Conservation (phyloP, 257 asterid genomes). For the Fraxinus excelsior region DNA sequence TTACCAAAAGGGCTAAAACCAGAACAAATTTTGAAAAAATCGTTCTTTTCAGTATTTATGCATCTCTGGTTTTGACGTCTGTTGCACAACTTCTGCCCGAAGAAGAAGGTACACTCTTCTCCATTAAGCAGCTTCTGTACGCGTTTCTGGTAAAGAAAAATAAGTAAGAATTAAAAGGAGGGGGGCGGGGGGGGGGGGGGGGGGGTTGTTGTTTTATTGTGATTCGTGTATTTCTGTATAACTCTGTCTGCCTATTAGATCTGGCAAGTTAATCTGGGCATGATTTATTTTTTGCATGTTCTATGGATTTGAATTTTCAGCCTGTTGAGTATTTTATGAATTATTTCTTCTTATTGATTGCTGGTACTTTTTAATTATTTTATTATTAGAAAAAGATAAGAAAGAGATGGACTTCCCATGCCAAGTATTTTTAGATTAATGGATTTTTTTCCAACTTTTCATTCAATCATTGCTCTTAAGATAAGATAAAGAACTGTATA, state of each 20-base stretch:
- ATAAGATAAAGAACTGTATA: background rate
- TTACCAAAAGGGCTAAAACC: background rate
- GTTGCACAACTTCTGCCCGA: conserved; percentile 56
- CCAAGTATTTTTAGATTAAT: background rate
- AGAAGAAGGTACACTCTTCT: conserved; percentile 42
- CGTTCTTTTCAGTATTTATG: conserved; percentile 12
- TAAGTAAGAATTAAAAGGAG: no score
- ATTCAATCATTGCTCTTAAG: background rate
- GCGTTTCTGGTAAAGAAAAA: background rate
- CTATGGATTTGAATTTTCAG: background rate
- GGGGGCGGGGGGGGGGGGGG: no score
- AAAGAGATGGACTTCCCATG: background rate
- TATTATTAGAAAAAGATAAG: no score
- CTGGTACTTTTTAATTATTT: no score
- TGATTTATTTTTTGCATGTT: background rate
- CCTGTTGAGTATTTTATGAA: background rate
- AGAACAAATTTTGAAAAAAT: conserved; percentile 5
- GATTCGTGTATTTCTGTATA: background rate
- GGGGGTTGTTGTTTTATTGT: no score
- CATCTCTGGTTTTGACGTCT: conserved; percentile 32
- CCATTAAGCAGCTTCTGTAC: background rate
- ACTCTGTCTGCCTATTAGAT: background rate
- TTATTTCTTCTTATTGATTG: background rate
- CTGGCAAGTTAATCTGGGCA: conserved; percentile 8
- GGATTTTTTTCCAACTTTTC: background rate